phyloP scores from a whole-genome alignment of 1,284 basidiomycete species.

The Cryptococcus jaspeensis region DNA sequence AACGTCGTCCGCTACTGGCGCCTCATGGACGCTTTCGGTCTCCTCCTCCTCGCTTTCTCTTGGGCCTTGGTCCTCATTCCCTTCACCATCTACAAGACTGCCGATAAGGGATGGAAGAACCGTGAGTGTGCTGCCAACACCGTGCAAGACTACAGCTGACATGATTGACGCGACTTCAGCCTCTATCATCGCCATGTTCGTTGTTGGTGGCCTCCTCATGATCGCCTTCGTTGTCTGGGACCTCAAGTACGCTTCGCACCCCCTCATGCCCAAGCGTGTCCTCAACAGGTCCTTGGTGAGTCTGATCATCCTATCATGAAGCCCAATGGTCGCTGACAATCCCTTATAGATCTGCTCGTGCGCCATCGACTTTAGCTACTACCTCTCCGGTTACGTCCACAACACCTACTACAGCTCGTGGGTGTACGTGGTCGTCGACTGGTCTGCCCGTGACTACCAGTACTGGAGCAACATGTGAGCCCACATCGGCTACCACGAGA shows the following conservation, averaged over 20 bases:
- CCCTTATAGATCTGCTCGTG: conserved; percentile 11
- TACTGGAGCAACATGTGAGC: conserved; percentile 26
- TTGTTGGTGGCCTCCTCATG: conserved; percentile 45
- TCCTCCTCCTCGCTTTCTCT: conserved; percentile 42
- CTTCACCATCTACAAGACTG: conserved; percentile 37
- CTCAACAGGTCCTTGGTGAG: conserved; percentile 45
- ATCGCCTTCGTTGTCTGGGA: conserved; percentile 46
- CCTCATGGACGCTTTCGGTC: conserved; percentile 44
- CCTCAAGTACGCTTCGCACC: conserved; percentile 35
- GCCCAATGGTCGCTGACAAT: too few species aligned
- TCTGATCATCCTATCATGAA: neutral
- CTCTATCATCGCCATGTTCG: conserved; percentile 50
- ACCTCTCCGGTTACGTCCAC: conserved; percentile 35
- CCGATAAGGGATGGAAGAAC: conserved; percentile 40
- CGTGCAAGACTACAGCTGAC: neutral
- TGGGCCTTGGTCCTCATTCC: conserved; percentile 46
- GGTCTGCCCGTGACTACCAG: conserved; percentile 26
- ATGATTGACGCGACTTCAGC: conserved; percentile 11
- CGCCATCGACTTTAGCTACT: conserved; percentile 46
- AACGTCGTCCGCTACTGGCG: conserved; percentile 22
- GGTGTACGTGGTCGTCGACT: conserved; percentile 39
- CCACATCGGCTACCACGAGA: too few species aligned
- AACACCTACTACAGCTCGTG: conserved; percentile 44
- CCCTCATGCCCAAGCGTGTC: conserved; percentile 47
- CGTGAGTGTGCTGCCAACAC: conserved; percentile 18